These are phyloP conservation scores for Dioszegia crocea DNA, from an alignment of 768 basidiomycete genomes.

Conservation along the genomic window DNA sequence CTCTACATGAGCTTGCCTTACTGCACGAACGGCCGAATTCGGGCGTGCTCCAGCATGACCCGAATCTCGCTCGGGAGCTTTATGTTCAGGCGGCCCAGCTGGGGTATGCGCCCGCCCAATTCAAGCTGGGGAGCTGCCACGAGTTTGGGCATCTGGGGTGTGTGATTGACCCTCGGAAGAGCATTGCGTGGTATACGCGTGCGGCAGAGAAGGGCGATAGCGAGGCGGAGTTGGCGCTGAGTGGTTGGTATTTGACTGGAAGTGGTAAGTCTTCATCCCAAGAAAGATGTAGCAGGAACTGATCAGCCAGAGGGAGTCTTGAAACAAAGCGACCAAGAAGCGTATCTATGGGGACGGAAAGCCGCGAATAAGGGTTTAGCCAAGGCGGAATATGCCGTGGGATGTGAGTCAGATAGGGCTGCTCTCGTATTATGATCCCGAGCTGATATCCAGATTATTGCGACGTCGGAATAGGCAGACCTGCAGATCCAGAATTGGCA, in stretches of 20 bases:
- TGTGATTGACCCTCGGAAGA: constrained; percentile 84
- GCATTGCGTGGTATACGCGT: constrained; percentile 98
- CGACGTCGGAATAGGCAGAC: constrained; percentile 94
- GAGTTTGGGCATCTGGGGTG: constrained; percentile 87
- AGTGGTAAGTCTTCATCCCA: constrained; percentile 38
- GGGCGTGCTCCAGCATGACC: constrained; percentile 70
- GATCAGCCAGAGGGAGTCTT: constrained; percentile 67
- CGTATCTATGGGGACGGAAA: constrained; percentile 95
- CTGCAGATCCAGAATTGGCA: constrained; percentile 90
- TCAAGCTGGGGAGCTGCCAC: constrained; percentile 90
- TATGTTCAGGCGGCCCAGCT: constrained; percentile 88
- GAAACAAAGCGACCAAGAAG: constrained; percentile 96
- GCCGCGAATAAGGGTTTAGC: constrained; percentile 94
- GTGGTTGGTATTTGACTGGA: constrained; percentile 92
- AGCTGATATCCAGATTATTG: constrained; percentile 66
- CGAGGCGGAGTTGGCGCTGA: constrained; percentile 90
- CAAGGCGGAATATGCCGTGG: constrained; percentile 98
- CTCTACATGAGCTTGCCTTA: constrained; percentile 84
- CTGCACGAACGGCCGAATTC: constrained; percentile 52
- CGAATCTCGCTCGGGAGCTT: constrained; percentile 72
- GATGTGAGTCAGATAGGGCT: constrained; percentile 53
- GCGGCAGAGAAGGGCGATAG: constrained; percentile 95
- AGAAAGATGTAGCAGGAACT: background rate
- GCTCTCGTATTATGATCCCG: too few relatives aligned
- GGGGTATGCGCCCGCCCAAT: constrained; percentile 89